Evolutionary conservation across 257 asterid species (phyloP), one percentile per base, ranked within the genome.

Genomic region (Leonotis leonurus): DNA sequence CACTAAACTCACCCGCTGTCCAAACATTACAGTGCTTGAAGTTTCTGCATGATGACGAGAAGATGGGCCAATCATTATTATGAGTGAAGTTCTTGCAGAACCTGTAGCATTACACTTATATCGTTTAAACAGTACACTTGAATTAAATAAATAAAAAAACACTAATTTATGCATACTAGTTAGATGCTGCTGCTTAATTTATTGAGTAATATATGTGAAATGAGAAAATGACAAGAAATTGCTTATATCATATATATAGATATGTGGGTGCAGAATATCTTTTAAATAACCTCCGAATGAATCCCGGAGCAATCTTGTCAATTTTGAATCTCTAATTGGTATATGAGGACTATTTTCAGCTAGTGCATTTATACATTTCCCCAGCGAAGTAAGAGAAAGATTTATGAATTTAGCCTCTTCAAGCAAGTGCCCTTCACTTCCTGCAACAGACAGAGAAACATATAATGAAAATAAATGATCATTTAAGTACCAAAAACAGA

Each of bases 381-480:
- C 97, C 21, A 90, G 62, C 30, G 96, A 83, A 57, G 93, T 73
- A 60, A 89, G 95, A 46, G 96, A 89, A 56, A 89, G 95, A 59
- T 90, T 90, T 74, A 90, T 90, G 72, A 83, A 90, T 72, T 90
- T 90, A 56, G 96, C 93, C 78, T 90, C 96, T 70, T 84, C 96
- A 9, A 78, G 79, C 74, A 86, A 64, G 78, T 82, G 86, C 54
- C 97, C 96, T 87, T 90, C 96, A 22, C 95, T 84, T 65, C 95
- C 96, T 90, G 88, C 40, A 33, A 9, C 18, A 25, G 55, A 60
- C 40, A 48, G 18, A 26, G 35, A 69, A 40, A 43, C 40, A 35
- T 36, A 49, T 22, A 51, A 45, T 9, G 26, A 45, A 33, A 43
- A 49, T 26, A 43, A 57, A 51, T 11, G 11, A 51, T 32, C 46